Evolutionary conservation across 768 basidiomycete species (phyloP), one percentile per base, ranked within the genome.

Genomic region (Lentinus brumalis): DNA sequence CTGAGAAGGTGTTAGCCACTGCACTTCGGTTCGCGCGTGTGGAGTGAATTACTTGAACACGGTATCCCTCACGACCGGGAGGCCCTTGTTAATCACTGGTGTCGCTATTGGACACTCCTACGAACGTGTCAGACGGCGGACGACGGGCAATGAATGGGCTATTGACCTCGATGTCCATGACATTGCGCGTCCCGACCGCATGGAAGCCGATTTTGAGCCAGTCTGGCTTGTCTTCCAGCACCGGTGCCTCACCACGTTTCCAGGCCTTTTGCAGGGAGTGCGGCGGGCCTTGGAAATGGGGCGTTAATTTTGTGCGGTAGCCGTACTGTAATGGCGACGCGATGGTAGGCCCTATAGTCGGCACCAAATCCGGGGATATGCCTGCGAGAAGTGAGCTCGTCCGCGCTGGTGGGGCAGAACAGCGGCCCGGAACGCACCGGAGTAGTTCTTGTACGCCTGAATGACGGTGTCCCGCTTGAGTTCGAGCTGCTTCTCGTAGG

Each of bases 221-320:
- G 46, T 83, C 78, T 12, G 88, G 86, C n/a, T 52, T 61, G 29
- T 45, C 53, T 15, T 66, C 67, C 5, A 57, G 45, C 1, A 41
- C 26, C 0, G 59, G 51, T 3, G 62, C 50, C 12, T 59, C 56
- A 12, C 16, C 69, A 66, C 56, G 62, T 21, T 59, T 63, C 15
- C 52, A 53, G 41, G 72, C 68, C 50, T 71, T 76, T 54, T 66
- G 69, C 14, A 64, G 50, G 35, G 70, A 67, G 56, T 80, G 85
- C 1, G 84, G 82, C 0, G 94, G 87, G 0, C 87, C 83, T 26
- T 95, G 92, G 62, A 98, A 98, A 72, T 99, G 97, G 0, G 97
- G 97, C 0, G 97, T 98, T 55, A 99, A 87, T 76, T 99, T 99
- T 2, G 97, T 99, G 35, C 96, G 86, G 72, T 99, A 99, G 53